Percentiles rank a stretch among this genome's conserved stretches.
Conservation (phyloP, 257 asterid genomes). For the Anisodus acutangulus region DNA sequence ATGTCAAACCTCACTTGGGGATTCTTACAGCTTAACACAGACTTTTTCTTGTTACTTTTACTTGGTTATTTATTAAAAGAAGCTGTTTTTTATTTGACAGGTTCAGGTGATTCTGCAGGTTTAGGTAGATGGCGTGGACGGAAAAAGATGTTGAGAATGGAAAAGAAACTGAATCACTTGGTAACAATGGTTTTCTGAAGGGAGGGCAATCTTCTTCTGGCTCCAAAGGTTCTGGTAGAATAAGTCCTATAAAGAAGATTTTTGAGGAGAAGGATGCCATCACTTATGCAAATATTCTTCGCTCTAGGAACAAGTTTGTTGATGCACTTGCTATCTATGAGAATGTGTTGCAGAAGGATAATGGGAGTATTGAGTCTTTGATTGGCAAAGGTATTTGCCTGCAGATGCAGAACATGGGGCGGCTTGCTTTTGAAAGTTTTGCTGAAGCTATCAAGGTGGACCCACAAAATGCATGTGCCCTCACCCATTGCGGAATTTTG, state of each 20-base stretch:
- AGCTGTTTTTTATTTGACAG: neutral
- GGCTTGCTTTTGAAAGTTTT: conserved; percentile 84
- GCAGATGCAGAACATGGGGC: conserved; percentile 89
- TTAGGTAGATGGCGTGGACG: conserved; percentile 56
- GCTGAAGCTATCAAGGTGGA: conserved; percentile 84
- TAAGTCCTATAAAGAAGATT: conserved; percentile 51
- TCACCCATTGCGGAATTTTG: conserved; percentile 87
- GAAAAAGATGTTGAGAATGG: conserved; percentile 58
- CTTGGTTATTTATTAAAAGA: neutral
- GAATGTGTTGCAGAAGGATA: conserved; percentile 70
- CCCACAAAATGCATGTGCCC: conserved; percentile 90
- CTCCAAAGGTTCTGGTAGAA: conserved; percentile 46
- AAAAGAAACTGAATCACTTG: conserved; percentile 45
- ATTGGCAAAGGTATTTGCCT: conserved; percentile 96
- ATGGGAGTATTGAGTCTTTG: conserved; percentile 75
- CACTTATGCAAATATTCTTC: conserved; percentile 85
- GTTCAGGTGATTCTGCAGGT: conserved; percentile 30
- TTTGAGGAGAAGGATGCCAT: conserved; percentile 73
- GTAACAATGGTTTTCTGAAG: conserved; percentile 47
- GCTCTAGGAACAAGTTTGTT: conserved; percentile 83
- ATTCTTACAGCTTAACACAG: neutral
- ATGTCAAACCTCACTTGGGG: neutral
- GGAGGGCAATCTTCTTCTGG: conserved; percentile 56
- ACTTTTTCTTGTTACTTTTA: neutral
- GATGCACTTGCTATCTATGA: conserved; percentile 89